Evolutionary conservation across 2,329 filamentous ascomycete genomes (phyloP).

Genomic region (Pyrenophora seminiperda): DNA sequence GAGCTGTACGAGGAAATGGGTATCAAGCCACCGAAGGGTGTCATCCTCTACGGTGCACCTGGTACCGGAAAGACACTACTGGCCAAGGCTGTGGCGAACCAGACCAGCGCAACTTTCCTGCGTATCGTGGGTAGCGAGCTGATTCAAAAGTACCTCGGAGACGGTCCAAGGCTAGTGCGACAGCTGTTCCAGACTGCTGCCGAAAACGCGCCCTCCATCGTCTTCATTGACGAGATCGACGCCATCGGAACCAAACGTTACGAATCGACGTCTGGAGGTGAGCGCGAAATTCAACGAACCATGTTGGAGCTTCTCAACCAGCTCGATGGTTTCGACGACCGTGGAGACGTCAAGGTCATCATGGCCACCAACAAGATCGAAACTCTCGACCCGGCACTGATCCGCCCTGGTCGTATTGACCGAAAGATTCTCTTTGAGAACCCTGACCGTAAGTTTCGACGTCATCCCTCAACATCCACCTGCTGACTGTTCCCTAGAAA

Average conservation of each 20-base stretch:
- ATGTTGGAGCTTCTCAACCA: conserved; percentile 99
- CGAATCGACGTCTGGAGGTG: conserved; percentile 94
- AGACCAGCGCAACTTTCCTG: conserved; percentile 97
- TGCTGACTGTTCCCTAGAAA: conserved; percentile 71
- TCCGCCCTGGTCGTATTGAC: conserved; percentile 96
- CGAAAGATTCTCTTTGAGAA: conserved; percentile 89
- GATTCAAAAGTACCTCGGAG: conserved; percentile 98
- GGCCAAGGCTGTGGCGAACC: conserved; percentile 96
- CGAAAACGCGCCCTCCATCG: conserved; percentile 94
- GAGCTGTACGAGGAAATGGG: conserved; percentile 99
- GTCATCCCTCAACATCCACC: neutral
- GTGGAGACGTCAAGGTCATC: conserved; percentile 98
- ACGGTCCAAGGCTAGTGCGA: conserved; percentile 90
- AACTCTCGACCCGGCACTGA: conserved; percentile 91
- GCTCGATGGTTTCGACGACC: conserved; percentile 97
- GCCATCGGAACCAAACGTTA: conserved; percentile 99
- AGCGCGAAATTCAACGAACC: conserved; percentile 95
- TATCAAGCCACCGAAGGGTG: conserved; percentile 99
- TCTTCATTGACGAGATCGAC: conserved; percentile 99
- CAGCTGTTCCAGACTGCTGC: conserved; percentile 96
- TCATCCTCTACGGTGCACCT: conserved; percentile 96
- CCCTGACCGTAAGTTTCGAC: conserved; percentile 63
- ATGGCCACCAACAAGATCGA: conserved; percentile 99
- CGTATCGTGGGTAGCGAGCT: conserved; percentile 96
- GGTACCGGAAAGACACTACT: conserved; percentile 96